Conservation (phyloP, 2,329 filamentous ascomycete species). For the Trichoderma oligosporum region DNA sequence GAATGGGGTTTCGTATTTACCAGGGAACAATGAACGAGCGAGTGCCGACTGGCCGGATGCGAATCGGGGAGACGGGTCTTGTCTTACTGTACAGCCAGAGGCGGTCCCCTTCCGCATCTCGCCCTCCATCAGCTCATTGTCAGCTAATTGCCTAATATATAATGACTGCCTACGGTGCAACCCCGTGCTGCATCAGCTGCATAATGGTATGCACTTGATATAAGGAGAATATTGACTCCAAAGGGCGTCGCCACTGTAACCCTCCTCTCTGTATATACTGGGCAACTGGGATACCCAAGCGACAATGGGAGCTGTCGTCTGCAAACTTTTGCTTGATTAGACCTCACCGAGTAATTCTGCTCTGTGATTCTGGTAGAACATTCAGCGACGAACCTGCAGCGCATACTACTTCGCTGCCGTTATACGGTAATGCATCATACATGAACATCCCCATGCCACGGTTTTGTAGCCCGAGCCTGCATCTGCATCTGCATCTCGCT, state of each 20-base stretch:
- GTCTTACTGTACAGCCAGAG: too few species aligned
- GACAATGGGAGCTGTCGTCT: not conserved
- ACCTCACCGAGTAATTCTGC: not conserved
- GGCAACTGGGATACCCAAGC: too few species aligned
- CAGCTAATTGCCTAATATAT: not conserved
- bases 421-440: not conserved
- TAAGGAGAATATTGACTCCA: too few species aligned
- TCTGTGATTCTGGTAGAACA: too few species aligned
- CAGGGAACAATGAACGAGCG: not conserved
- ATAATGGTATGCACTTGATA: too few species aligned
- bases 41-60: not conserved
- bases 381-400: not conserved
- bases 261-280: too few species aligned
- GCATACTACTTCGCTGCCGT: not conserved
- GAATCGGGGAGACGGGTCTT: not conserved
- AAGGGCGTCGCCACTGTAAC: too few species aligned
- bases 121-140: not conserved
- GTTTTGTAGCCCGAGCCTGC: not conserved
- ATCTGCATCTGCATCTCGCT: not conserved
- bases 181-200: not conserved
- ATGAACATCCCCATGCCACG: not conserved
- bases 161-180: not conserved
- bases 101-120: not conserved
- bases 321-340: not conserved
- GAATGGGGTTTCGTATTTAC: too few species aligned